Conservation (phyloP, 768 basidiomycete species). For the Calvatia gigantea region DNA sequence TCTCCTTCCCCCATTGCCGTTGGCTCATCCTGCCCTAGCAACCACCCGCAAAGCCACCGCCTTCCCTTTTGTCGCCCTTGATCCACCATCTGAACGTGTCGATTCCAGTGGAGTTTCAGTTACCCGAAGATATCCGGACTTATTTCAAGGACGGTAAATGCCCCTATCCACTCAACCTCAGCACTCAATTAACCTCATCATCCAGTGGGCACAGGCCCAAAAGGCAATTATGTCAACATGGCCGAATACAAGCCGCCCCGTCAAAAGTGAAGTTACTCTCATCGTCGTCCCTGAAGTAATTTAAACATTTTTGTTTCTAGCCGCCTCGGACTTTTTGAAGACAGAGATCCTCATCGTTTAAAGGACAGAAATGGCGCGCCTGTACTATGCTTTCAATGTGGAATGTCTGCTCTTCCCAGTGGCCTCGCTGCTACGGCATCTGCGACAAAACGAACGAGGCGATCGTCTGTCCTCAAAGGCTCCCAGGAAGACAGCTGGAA, state of each 20-base stretch:
- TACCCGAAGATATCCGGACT: constrained; percentile 79
- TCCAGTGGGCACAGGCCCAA: constrained; percentile 72
- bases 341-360: constrained; percentile 83
- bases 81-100: constrained; percentile 63
- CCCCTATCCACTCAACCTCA: constrained; percentile 10
- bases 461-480: constrained; percentile 39
- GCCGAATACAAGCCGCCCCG: constrained; percentile 75
- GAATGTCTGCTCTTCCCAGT: constrained; percentile 69
- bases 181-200: constrained; percentile 15
- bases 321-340: constrained; percentile 86
- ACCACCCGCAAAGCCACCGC: constrained; percentile 63
- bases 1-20: constrained; percentile 13
- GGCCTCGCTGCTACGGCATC: constrained; percentile 49
- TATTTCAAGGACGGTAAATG: constrained; percentile 85
- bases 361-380: constrained; percentile 81
- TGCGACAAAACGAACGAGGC: constrained; percentile 51
- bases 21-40: constrained; percentile 40
- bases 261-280: constrained; percentile 62
- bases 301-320: constrained; percentile 30
- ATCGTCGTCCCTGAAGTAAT: constrained; percentile 7
- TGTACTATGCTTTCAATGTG: constrained; percentile 90
- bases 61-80: constrained; percentile 68
- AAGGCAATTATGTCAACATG: constrained; percentile 81
- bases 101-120: constrained; percentile 79
- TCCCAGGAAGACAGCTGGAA: constrained; percentile 54